Evolutionary conservation across 352 stramenopile species (phyloP).

Genomic region (Phytophthora tubulina): DNA sequence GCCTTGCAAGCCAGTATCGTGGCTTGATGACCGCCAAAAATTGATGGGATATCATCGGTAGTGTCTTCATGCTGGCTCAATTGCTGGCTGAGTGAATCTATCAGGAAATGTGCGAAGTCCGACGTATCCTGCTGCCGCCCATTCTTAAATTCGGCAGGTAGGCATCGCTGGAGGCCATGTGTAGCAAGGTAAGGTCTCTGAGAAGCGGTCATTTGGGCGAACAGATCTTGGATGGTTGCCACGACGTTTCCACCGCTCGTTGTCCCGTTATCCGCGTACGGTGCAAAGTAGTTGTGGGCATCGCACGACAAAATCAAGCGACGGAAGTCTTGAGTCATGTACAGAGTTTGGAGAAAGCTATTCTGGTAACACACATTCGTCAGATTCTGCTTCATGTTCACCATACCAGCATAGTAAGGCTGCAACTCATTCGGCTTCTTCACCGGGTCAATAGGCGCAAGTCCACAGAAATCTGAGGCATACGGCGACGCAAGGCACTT

Average conservation of each 20-base stretch:
- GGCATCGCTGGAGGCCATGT: slow-evolving; percentile 74
- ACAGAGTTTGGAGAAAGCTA: slow-evolving; percentile 89
- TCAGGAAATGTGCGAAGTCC: slow-evolving; percentile 89
- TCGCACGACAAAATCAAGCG: slow-evolving; percentile 74
- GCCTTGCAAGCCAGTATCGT: slow-evolving; percentile 87
- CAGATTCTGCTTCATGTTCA: slow-evolving; percentile 92
- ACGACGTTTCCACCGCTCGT: slow-evolving; percentile 56
- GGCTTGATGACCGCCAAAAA: slow-evolving; percentile 85
- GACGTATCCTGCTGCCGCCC: slow-evolving; percentile 88
- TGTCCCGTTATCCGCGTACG: slow-evolving; percentile 36
- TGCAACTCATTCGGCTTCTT: slow-evolving; percentile 56
- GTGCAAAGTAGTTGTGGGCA: slow-evolving; percentile 48
- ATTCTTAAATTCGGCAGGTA: slow-evolving; percentile 81
- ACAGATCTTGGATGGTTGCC: slow-evolving; percentile 74
- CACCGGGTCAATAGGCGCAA: slow-evolving; percentile 48
- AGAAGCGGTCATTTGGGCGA: slow-evolving; percentile 75
- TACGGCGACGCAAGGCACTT: slow-evolving; percentile 70
- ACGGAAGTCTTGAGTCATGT: slow-evolving; percentile 89
- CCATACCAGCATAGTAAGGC: slow-evolving; percentile 84
- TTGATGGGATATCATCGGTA: slow-evolving; percentile 64
- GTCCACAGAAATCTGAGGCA: slow-evolving; percentile 70
- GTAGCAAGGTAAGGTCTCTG: slow-evolving; percentile 75
- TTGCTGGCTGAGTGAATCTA: slow-evolving; percentile 81
- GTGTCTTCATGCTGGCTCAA: slow-evolving; percentile 71
- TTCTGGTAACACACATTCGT: slow-evolving; percentile 94